Evolutionary conservation across 768 basidiomycete genomes (phyloP).

Genomic region (Amanita molliuscula): DNA sequence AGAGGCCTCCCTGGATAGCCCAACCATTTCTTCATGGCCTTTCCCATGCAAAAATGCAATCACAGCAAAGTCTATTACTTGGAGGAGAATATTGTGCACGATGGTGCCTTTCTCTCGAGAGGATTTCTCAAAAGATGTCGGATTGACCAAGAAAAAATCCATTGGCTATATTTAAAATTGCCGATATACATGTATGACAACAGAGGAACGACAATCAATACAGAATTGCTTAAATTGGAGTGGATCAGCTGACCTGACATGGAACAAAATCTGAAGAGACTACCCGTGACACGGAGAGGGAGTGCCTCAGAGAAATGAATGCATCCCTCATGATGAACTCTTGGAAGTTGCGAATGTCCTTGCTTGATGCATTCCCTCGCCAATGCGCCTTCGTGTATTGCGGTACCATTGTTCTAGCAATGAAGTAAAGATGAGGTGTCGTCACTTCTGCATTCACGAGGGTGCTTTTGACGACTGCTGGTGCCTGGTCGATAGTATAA

Average conservation of each 20-base stretch:
- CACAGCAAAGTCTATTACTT: constrained; percentile 31
- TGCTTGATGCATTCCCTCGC: not conserved
- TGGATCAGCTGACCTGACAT: constrained; percentile 26
- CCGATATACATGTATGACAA: constrained; percentile 11
- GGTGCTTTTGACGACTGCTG: constrained; percentile 18
- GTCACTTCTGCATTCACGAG: constrained; percentile 5
- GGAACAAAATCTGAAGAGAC: constrained; percentile 26
- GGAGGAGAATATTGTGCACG: constrained; percentile 25
- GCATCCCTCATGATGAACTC: not conserved
- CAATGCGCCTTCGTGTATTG: not conserved
- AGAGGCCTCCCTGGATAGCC: not conserved
- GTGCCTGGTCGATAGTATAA: constrained; percentile 28
- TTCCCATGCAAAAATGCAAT: constrained; percentile 26
- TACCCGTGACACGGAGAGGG: constrained; percentile 9
- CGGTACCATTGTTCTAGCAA: constrained; percentile 13
- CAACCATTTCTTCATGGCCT: constrained; percentile 9
- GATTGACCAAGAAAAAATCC: constrained; percentile 36
- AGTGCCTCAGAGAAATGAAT: constrained; percentile 5
- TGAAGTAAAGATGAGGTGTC: constrained; percentile 16
- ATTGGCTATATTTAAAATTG: constrained; percentile 31
- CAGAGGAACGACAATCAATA: constrained; percentile 10
- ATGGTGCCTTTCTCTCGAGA: constrained; percentile 14
- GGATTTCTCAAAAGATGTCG: constrained; percentile 18
- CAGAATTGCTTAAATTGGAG: constrained; percentile 14
- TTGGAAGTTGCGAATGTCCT: not conserved